Conservation (phyloP, 2,329 filamentous ascomycete genomes). For the Dryadomyces sulphureus region DNA sequence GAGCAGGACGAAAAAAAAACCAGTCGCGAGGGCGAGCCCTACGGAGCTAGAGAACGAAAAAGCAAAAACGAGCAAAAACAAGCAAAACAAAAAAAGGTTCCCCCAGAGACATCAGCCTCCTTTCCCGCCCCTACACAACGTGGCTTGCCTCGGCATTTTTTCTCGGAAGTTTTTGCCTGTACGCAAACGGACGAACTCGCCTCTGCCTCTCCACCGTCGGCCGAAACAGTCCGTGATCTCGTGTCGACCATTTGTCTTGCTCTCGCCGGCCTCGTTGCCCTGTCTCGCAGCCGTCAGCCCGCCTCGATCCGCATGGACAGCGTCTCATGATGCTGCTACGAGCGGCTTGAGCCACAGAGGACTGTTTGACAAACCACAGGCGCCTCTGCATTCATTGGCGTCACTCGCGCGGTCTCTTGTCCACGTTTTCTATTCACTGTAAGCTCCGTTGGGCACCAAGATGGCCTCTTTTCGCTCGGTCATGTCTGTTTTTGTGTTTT, state of each 20-base stretch:
- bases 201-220: neutral
- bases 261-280: neutral
- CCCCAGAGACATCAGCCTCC: no score
- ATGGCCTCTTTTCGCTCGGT: no score
- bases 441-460: neutral
- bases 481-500: neutral
- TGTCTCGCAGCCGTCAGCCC: neutral
- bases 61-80: neutral
- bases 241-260: neutral
- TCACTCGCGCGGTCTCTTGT: neutral
- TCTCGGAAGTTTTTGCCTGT: no score
- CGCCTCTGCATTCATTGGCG: neutral
- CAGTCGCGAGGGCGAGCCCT: no score
- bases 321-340: slow-evolving; percentile 5
- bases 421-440: neutral
- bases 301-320: neutral
- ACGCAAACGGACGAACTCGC: neutral
- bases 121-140: no score
- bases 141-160: no score
- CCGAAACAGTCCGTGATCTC: neutral
- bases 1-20: neutral
- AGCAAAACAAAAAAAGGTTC: neutral
- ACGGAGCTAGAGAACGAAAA: neutral
- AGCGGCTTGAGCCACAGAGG: neutral
- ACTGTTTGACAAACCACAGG: neutral